Evolutionary conservation across 2,329 filamentous ascomycete genomes (phyloP), one percentile per base, ranked within the genome.

Genomic region (Albophoma yamanashiensis): DNA sequence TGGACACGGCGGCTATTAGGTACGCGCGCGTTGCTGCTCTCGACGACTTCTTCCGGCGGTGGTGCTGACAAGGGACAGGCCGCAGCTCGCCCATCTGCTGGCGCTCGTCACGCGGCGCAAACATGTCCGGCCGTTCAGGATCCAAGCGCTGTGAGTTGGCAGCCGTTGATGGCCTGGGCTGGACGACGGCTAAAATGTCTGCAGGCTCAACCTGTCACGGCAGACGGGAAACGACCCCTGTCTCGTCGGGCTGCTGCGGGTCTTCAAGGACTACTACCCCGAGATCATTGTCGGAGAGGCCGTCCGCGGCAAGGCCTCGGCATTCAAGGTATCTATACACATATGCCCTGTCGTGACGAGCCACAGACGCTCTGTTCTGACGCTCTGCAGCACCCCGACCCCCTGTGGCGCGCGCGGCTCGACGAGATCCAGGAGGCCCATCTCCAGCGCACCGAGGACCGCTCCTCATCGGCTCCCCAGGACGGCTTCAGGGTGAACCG

Each of bases 231-330:
- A 89, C 67, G 91, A 96, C 60, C 88, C 87, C 56, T 82, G 86
- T 58, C 76, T 96, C 42, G 80, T 89, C 43, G 89, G 89, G 3
- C 78, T 96, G 22, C 76, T 95, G 57, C 83, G 88, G 59, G 85
- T 93, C n/a, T 95, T 88, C 76, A 94, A 94, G 70, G 91, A 93
- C 70, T 95, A 93, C 72, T 95, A 93, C 67, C 91, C 91, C 0
- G 91, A 96, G 70, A 90, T 95, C 59, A 90, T 95, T 61, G 82
- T 93, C 17, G 89, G 88, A 27, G 87, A 88, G 64, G 78, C 83
- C 4, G 82, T 84, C 38, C 78, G 79, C 58, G 84, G 84, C 43
- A 81, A 82, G 61, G 84, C 84, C 0, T 82, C 83, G 4, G 78
- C 83, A 1, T 88, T 88, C 71, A 86, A 83, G 71, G 82, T 83